These are phyloP conservation scores for Paramyrothecium roridum DNA, from an alignment of 2,329 filamentous ascomycete species.

Conservation along the genomic window DNA sequence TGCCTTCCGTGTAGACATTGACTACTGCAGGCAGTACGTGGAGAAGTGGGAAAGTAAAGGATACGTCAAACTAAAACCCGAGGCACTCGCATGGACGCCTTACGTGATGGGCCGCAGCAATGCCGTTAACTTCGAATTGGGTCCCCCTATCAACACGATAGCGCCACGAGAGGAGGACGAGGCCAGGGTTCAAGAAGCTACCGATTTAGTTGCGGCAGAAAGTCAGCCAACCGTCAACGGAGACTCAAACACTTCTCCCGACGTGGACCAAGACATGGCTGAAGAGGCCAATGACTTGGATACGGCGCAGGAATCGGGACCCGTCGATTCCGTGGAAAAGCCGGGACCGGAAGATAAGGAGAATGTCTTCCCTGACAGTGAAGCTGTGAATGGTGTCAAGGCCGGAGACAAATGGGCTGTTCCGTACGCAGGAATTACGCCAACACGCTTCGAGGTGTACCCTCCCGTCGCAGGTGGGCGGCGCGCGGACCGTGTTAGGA, in stretches of 20 bases:
- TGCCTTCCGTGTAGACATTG: slow-evolving; percentile 80
- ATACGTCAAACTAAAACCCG: slow-evolving; percentile 79
- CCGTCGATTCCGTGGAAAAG: slow-evolving; percentile 26
- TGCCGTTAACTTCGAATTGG: slow-evolving; percentile 78
- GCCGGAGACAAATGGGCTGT: slow-evolving; percentile 37
- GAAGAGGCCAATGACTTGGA: slow-evolving; percentile 14
- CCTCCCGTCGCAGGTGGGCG: slow-evolving; percentile 57
- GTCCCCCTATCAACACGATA: slow-evolving; percentile 77
- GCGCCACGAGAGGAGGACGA: slow-evolving; percentile 79
- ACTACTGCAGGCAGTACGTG: slow-evolving; percentile 84
- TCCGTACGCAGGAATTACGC: slow-evolving; percentile 58
- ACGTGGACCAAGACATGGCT: slow-evolving; percentile 6
- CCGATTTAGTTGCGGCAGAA: slow-evolving; percentile 12
- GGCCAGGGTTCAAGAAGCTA: slow-evolving; percentile 31
- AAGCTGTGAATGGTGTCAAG: slow-evolving; percentile 21
- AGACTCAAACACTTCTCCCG: slow-evolving; percentile 6
- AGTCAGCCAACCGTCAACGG: slow-evolving; percentile 19
- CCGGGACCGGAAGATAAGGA: slow-evolving; percentile 27
- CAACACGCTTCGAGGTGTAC: slow-evolving; percentile 74
- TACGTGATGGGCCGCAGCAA: slow-evolving; percentile 93
- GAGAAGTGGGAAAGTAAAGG: slow-evolving; percentile 85
- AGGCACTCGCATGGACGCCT: slow-evolving; percentile 87
- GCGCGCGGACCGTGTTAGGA: slow-evolving; percentile 42
- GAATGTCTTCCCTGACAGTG: slow-evolving; percentile 18
- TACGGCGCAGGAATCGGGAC: slow-evolving; percentile 12